A percentile compares a stretch with the other conserved stretches of the same genome.
Evolutionary conservation across 768 basidiomycete genomes (phyloP).

Genomic region (Suillus luteus): DNA sequence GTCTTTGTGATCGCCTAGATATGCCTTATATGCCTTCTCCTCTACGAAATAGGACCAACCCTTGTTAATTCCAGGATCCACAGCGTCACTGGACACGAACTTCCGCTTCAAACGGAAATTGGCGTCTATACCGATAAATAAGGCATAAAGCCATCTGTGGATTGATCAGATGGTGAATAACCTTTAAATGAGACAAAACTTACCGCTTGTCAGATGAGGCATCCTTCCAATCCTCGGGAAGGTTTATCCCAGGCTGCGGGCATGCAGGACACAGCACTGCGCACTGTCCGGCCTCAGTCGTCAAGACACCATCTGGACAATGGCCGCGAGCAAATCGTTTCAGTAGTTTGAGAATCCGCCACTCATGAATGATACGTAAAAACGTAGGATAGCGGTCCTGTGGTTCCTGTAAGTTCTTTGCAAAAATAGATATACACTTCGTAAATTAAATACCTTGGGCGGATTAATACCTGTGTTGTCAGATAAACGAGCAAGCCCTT

Average conservation of each 20-base stretch:
- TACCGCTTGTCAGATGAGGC: background rate
- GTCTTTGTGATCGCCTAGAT: slow-evolving; percentile 11
- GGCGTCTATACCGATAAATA: background rate
- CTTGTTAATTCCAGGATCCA: slow-evolving; percentile 22
- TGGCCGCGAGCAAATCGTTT: background rate
- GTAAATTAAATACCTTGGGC: background rate
- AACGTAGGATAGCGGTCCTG: background rate
- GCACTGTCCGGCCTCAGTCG: background rate
- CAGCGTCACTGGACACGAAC: slow-evolving; percentile 12
- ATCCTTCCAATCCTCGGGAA: slow-evolving; percentile 7
- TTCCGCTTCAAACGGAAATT: slow-evolving; percentile 26
- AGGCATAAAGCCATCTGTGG: slow-evolving; percentile 12
- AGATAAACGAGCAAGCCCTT: slow-evolving; percentile 23
- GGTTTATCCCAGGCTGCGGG: slow-evolving; percentile 11
- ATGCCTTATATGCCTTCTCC: slow-evolving; percentile 15
- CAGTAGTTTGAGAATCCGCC: background rate
- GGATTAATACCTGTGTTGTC: slow-evolving; percentile 26
- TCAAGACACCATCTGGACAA: background rate
- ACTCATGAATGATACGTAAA: background rate
- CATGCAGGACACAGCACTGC: slow-evolving; percentile 11
- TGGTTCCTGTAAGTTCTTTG: background rate
- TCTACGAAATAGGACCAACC: slow-evolving; percentile 29
- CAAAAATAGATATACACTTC: background rate
- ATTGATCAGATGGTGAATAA: background rate
- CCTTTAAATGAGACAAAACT: background rate